A percentile compares a stretch with the other conserved stretches of the same genome.
Conservation (phyloP, 2,329 filamentous ascomycete species). For the Plenodomus biglobosus region DNA sequence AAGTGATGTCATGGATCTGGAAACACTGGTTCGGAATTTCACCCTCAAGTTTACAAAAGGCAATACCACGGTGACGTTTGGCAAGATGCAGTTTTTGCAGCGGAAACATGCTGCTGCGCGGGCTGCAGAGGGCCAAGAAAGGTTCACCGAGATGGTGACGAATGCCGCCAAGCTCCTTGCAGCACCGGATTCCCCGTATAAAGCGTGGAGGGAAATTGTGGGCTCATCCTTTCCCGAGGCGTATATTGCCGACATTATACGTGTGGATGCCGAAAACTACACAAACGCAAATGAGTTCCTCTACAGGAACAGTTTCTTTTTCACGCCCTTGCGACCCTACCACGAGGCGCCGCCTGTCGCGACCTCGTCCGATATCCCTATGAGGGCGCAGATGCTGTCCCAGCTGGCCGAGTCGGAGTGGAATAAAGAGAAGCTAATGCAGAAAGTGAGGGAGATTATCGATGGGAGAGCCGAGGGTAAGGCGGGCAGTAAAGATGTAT, state of each 20-base stretch:
- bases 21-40: slow-evolving; percentile 74
- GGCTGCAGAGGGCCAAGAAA: slow-evolving; percentile 49
- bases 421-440: slow-evolving; percentile 28
- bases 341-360: slow-evolving; percentile 8
- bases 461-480: slow-evolving; percentile 28
- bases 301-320: slow-evolving; percentile 60
- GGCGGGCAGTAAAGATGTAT: slow-evolving; percentile 33
- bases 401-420: slow-evolving; percentile 25
- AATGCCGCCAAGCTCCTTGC: slow-evolving; percentile 33
- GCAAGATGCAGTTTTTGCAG: slow-evolving; percentile 81
- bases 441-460: slow-evolving; percentile 31
- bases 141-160: slow-evolving; percentile 43
- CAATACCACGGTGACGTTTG: slow-evolving; percentile 77
- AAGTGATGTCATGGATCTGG: slow-evolving; percentile 70
- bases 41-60: slow-evolving; percentile 87
- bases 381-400: slow-evolving; percentile 17
- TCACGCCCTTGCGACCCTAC: slow-evolving; percentile 44
- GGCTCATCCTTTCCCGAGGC: slow-evolving; percentile 40
- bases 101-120: slow-evolving; percentile 63
- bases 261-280: slow-evolving; percentile 60
- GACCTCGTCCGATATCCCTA: slow-evolving; percentile 19
- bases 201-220: slow-evolving; percentile 24
- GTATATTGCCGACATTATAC: slow-evolving; percentile 56
- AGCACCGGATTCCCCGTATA: slow-evolving; percentile 31
- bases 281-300: slow-evolving; percentile 59